Percentiles rank a stretch among this genome's conserved stretches.
Evolutionary conservation across 1,284 basidiomycete species (phyloP).

Genomic region (Paramarasmius palmivorus): DNA sequence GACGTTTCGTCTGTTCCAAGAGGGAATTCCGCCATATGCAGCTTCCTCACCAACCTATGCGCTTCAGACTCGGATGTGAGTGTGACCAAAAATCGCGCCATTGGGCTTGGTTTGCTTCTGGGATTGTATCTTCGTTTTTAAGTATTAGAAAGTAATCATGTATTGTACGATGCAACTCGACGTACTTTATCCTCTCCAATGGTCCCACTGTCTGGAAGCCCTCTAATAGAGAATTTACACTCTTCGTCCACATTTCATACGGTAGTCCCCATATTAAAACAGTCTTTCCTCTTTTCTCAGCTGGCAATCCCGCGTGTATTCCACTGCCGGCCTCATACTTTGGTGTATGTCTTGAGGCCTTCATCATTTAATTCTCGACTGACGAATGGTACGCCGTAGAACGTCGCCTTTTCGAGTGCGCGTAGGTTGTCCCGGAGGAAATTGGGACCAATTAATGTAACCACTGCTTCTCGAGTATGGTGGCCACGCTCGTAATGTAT

Average conservation of each 20-base stretch:
- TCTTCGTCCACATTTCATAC: conserved; percentile 35
- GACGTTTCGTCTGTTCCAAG: conserved; percentile 34
- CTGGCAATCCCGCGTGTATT: conserved; percentile 41
- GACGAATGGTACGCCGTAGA: conserved; percentile 44
- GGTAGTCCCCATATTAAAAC: conserved; percentile 67
- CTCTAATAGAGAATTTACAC: conserved; percentile 42
- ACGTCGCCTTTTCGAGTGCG: conserved; percentile 38
- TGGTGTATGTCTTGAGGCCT: conserved; percentile 10
- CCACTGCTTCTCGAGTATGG: conserved; percentile 14
- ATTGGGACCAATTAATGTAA: conserved; percentile 50
- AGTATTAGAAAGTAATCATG: too few species aligned
- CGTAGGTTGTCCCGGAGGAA: conserved; percentile 42
- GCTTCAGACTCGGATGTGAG: conserved; percentile 61
- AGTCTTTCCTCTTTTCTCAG: conserved; percentile 45
- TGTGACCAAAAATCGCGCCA: conserved; percentile 55
- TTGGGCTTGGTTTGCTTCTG: conserved; percentile 36
- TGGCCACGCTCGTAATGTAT: conserved; percentile 46
- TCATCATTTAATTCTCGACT: conserved; percentile 16
- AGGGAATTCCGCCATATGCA: conserved; percentile 57
- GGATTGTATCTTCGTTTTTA: conserved; percentile 13
- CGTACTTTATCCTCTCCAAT: conserved; percentile 13
- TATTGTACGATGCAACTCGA: too few species aligned
- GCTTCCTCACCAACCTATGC: conserved; percentile 58
- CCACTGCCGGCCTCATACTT: conserved; percentile 47
- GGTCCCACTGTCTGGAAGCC: conserved; percentile 42